These are phyloP conservation scores for Pichia exigua DNA, from an alignment of 805 yeast species.

Conservation along the genomic window DNA sequence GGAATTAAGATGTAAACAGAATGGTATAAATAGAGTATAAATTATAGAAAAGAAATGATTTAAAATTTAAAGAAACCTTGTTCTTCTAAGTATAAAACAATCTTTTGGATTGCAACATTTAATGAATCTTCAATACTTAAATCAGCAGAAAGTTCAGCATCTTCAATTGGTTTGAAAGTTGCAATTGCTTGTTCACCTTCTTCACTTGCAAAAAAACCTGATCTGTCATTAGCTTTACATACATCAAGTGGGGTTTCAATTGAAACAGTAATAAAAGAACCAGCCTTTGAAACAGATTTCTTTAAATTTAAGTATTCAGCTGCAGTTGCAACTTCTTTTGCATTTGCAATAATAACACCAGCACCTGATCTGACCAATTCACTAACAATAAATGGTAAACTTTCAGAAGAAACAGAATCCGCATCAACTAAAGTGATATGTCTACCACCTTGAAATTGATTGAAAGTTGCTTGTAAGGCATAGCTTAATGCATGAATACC, in stretches of 20 bases:
- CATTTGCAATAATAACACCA: constrained; percentile 70
- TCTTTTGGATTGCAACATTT: constrained; percentile 64
- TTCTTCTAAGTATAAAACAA: constrained; percentile 64
- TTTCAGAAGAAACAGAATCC: constrained; percentile 22
- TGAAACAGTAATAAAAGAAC: constrained; percentile 44
- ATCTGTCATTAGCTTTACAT: constrained; percentile 40
- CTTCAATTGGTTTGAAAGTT: constrained; percentile 39
- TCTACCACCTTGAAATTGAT: constrained; percentile 84
- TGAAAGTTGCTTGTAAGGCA: constrained; percentile 83
- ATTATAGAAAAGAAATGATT: constrained; percentile 1
- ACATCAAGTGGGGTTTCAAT: constrained; percentile 42
- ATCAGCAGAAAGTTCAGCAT: constrained; percentile 53
- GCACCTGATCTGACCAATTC: constrained; percentile 86
- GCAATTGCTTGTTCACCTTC: constrained; percentile 34
- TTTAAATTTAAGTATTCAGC: constrained; percentile 37
- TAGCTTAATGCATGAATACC: constrained; percentile 62
- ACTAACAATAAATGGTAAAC: constrained; percentile 57
- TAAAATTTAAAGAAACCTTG: constrained; percentile 70
- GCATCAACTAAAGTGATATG: constrained; percentile 52
- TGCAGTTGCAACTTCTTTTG: constrained; percentile 35
- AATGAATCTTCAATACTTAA: constrained; percentile 44
- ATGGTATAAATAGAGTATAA: background rate
- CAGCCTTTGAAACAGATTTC: constrained; percentile 38
- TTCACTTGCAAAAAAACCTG: constrained; percentile 40
- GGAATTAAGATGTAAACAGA: background rate